These are phyloP conservation scores for Trypanosoma cruzi DNA, from an alignment of 208 protist genomes.

Conservation along the genomic window DNA sequence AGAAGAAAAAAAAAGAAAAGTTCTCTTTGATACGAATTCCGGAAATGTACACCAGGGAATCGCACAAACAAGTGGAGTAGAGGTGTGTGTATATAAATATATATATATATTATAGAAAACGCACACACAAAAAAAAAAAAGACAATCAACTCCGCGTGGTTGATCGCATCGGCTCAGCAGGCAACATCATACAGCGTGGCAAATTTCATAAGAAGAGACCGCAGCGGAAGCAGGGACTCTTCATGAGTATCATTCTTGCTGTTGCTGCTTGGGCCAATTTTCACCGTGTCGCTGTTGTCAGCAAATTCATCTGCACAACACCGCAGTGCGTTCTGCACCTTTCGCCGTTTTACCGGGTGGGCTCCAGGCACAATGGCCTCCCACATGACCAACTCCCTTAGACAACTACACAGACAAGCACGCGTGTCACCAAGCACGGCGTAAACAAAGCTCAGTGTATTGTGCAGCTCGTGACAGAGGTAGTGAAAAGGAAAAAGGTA, in stretches of 20 bases:
- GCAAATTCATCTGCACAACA: constrained; percentile 28
- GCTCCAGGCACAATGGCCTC: constrained; percentile 78
- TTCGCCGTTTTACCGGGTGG: constrained; percentile 82
- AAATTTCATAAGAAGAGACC: constrained; percentile 47
- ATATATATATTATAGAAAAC: constrained; percentile 1
- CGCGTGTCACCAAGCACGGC: constrained; percentile 51
- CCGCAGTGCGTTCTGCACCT: constrained; percentile 67
- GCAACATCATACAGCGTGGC: constrained; percentile 58
- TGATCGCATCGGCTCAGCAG: not conserved
- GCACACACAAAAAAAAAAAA: constrained; percentile 10
- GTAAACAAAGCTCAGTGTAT: constrained; percentile 82
- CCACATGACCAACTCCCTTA: constrained; percentile 84
- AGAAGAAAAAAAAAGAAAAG: not conserved
- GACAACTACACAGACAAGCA: constrained; percentile 52
- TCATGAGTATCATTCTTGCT: not conserved
- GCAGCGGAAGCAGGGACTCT: constrained; percentile 34
- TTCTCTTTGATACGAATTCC: too few relatives aligned
- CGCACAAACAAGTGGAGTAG: constrained; percentile 12
- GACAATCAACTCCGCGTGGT: not conserved
- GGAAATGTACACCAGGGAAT: constrained; percentile 3
- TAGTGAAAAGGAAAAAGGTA: constrained; percentile 83
- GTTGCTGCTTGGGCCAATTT: constrained; percentile 11
- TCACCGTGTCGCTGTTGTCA: constrained; percentile 12
- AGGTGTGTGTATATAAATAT: not conserved
- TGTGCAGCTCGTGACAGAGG: constrained; percentile 81